A percentile compares a stretch with the other conserved stretches of the same genome.
Conservation (phyloP, 2,329 filamentous ascomycete genomes). For the Aureobasidium sp. region DNA sequence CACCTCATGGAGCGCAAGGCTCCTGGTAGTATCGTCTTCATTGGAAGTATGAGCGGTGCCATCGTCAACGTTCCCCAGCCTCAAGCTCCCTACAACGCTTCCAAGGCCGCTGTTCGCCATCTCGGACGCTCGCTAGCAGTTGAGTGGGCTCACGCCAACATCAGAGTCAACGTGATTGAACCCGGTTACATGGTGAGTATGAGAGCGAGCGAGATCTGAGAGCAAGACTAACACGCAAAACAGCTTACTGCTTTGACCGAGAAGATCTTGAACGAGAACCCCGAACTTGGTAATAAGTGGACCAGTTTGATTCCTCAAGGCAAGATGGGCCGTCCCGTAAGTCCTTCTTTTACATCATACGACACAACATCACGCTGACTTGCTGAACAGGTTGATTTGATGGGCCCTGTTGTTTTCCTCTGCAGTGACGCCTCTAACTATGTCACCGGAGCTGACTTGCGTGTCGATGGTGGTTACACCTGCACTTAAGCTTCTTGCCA, state of each 20-base stretch:
- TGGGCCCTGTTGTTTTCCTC: slow-evolving; percentile 85
- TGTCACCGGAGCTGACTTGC: slow-evolving; percentile 49
- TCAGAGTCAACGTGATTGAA: slow-evolving; percentile 90
- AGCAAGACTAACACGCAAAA: slow-evolving; percentile 14
- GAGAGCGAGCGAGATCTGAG: slow-evolving; percentile 16
- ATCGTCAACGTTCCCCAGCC: slow-evolving; percentile 96
- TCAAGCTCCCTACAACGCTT: slow-evolving; percentile 85
- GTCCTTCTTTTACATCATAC: background rate
- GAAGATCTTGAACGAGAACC: slow-evolving; percentile 91
- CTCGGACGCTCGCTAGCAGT: slow-evolving; percentile 81
- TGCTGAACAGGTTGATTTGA: slow-evolving; percentile 57
- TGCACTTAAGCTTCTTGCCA: slow-evolving; percentile 25
- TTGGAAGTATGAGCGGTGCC: slow-evolving; percentile 87
- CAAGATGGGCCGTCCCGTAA: slow-evolving; percentile 74
- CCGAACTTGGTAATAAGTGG: slow-evolving; percentile 84
- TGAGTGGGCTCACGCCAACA: slow-evolving; percentile 83
- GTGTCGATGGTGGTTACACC: slow-evolving; percentile 39
- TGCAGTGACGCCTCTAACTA: slow-evolving; percentile 72
- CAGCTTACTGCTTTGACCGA: slow-evolving; percentile 57
- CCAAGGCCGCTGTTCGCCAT: slow-evolving; percentile 88
- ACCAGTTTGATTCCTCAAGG: slow-evolving; percentile 85
- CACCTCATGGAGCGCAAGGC: slow-evolving; percentile 78
- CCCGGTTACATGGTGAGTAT: slow-evolving; percentile 94
- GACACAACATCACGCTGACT: slow-evolving; percentile 25
- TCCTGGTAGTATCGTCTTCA: slow-evolving; percentile 83